These are phyloP conservation scores for Fusarium caatingaense DNA, from an alignment of 2,329 filamentous ascomycete genomes.

Conservation along the genomic window DNA sequence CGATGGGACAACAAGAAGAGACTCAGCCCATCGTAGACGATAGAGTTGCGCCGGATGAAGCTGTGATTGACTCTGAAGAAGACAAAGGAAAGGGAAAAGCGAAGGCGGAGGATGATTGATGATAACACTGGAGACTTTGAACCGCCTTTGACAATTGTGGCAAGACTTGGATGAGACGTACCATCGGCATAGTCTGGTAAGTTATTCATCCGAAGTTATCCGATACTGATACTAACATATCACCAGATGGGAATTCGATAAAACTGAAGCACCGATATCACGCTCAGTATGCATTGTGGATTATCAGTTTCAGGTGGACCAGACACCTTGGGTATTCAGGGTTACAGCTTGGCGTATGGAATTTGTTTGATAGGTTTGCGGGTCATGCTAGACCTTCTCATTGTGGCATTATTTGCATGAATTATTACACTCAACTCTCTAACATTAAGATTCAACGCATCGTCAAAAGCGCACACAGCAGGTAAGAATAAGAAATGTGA, in stretches of 20 bases:
- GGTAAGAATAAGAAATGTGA: constrained; percentile 37
- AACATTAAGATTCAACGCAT: background rate
- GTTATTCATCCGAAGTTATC: background rate
- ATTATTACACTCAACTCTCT: background rate
- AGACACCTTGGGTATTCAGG: constrained; percentile 34
- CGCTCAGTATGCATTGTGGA: constrained; percentile 6
- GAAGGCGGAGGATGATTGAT: constrained; percentile 24
- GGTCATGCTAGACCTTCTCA: background rate
- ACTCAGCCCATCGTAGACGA: constrained; percentile 10
- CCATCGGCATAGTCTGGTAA: constrained; percentile 2
- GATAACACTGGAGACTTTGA: background rate
- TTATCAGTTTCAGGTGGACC: constrained; percentile 36
- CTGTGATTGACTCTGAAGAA: constrained; percentile 34
- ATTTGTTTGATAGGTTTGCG: constrained; percentile 12
- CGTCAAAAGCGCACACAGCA: background rate
- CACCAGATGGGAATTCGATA: constrained; percentile 1
- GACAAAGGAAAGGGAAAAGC: constrained; percentile 21
- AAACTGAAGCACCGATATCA: background rate
- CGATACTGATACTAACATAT: background rate
- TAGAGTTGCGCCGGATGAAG: constrained; percentile 32
- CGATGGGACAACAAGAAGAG: constrained; percentile 39
- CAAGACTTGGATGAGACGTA: background rate
- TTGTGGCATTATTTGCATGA: constrained; percentile 3
- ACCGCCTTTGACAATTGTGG: background rate
- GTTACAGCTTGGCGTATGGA: constrained; percentile 36